Percentiles rank a stretch among this genome's conserved stretches.
Evolutionary conservation across 805 yeast species (phyloP).

Genomic region (Priceomyces carsonii): DNA sequence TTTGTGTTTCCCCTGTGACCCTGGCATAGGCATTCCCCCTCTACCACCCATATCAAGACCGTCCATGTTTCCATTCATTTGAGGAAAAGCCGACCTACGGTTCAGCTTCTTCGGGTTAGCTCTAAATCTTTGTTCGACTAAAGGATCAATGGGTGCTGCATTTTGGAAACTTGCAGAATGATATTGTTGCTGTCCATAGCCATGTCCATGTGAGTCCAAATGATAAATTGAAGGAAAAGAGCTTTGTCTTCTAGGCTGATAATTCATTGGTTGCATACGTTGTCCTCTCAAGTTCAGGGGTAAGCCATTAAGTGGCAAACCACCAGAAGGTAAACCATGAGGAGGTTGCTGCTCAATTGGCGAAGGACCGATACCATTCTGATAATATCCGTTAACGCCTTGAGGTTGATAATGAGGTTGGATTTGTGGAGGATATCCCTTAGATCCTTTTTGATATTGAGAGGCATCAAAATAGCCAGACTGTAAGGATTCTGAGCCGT

Average conservation of each 20-base stretch:
- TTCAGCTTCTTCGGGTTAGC: slow-evolving; percentile 28
- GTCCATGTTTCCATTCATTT: slow-evolving; percentile 28
- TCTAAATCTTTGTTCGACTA: slow-evolving; percentile 24
- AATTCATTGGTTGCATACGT: slow-evolving; percentile 6
- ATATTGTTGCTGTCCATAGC: slow-evolving; percentile 8
- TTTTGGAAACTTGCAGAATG: slow-evolving; percentile 12
- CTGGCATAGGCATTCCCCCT: slow-evolving; percentile 48
- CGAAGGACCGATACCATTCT: slow-evolving; percentile 7
- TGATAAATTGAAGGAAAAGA: slow-evolving; percentile 14
- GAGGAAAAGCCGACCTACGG: slow-evolving; percentile 38
- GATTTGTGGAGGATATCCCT: slow-evolving; percentile 7
- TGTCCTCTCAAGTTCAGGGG: slow-evolving; percentile 25
- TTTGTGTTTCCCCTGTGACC: slow-evolving; percentile 8
- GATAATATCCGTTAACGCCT: slow-evolving; percentile 3
- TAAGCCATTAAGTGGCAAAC: slow-evolving; percentile 22
- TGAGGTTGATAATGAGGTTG: slow-evolving; percentile 4
- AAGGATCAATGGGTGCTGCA: slow-evolving; percentile 27
- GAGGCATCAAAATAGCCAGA: not conserved
- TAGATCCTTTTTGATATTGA: too few species aligned
- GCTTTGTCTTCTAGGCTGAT: slow-evolving; percentile 12
- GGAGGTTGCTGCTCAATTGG: slow-evolving; percentile 30
- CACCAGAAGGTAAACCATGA: slow-evolving; percentile 32
- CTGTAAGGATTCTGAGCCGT: slow-evolving; percentile 1
- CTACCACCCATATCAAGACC: slow-evolving; percentile 46
- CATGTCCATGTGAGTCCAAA: slow-evolving; percentile 9